Evolutionary conservation across 1,139 yeast genomes (phyloP), one percentile per base, ranked within the genome.

Genomic region (Suhomyces atakaporum): DNA sequence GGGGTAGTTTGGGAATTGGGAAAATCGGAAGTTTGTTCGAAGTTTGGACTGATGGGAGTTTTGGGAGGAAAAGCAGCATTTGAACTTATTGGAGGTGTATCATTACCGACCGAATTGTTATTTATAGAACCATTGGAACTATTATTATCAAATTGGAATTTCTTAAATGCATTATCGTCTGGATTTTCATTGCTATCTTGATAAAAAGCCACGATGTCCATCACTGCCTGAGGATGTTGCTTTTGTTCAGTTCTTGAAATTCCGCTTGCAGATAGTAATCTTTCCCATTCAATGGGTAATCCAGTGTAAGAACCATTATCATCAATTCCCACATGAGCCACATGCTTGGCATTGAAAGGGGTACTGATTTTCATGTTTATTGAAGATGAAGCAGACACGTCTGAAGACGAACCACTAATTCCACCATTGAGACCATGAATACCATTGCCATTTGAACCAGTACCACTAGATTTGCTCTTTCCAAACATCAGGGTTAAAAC

Each of bases 271-370:
- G 83, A 77, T 43, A 92, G 70, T 32, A 89, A 68, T 42, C 78
- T 74, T 50, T 87, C 92, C 98, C 98, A 92, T 58, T 87, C 96
- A 31, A 78, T 79, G 2, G 97, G 98, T 37, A 90, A 70, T 2
- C 96, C 97, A 2, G 92, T 85, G 53, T 84, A 90, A 40, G 86
- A 82, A 7, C 96, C 96, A 22, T 92, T 83, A 49, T 80, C 83
- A 58, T 90, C 92, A 41, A 85, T 83, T 15, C 96, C 97, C 9
- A 92, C 97, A 60, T 92, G 97, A 3, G 95, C 88, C 27, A 88
- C 85, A 56, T 89, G 96, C 52, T 87, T 84, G 20, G 95, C 86
- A 54, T 87, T 89, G 59, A 84, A 88, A 0, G 97, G 97, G 1
- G 89, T 83, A 24, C 95, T 85, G 34, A 92, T 89, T 49, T 81